phyloP scores from a whole-genome alignment of 352 stramenopile genomes.

The Phytophthora pseudosyringae region DNA sequence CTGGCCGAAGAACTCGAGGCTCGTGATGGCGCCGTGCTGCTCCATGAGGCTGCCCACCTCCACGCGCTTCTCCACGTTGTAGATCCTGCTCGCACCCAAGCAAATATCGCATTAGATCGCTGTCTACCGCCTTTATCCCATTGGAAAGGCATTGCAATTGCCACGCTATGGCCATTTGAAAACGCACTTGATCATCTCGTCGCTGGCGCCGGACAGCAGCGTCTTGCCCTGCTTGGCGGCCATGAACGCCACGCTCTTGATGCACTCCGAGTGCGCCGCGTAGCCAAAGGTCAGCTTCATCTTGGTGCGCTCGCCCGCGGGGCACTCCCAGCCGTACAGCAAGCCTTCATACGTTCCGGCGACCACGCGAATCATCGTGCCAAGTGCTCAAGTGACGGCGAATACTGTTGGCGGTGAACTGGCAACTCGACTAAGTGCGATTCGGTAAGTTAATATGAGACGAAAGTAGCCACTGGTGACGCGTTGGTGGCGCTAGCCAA shows the following conservation, averaged over 20 bases:
- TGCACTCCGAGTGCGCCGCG: constrained; percentile 82
- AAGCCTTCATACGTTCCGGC: constrained; percentile 88
- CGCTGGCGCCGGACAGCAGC: constrained; percentile 79
- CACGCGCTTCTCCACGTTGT: constrained; percentile 89
- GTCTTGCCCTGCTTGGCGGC: constrained; percentile 81
- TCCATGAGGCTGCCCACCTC: constrained; percentile 89
- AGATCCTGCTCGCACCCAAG: constrained; percentile 58
- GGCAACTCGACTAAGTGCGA: constrained; percentile 36
- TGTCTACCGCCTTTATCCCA: not conserved
- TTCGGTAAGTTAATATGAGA: constrained; percentile 23
- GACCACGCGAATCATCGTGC: constrained; percentile 76
- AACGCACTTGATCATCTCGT: constrained; percentile 90
- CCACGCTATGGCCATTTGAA: not conserved
- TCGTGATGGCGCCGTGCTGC: constrained; percentile 86
- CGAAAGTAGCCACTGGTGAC: constrained; percentile 15
- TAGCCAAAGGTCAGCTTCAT: constrained; percentile 91
- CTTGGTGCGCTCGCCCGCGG: constrained; percentile 43
- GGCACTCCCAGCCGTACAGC: constrained; percentile 85
- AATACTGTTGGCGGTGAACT: constrained; percentile 41
- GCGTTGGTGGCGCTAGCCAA: constrained; percentile 30
- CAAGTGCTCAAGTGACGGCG: not conserved
- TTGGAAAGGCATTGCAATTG: constrained; percentile 6
- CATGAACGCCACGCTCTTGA: constrained; percentile 88
- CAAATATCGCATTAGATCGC: constrained; percentile 1
- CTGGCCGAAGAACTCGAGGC: constrained; percentile 87